phyloP scores from a whole-genome alignment of 495 filamentous ascomycete genomes.

The Neurospora sp. region DNA sequence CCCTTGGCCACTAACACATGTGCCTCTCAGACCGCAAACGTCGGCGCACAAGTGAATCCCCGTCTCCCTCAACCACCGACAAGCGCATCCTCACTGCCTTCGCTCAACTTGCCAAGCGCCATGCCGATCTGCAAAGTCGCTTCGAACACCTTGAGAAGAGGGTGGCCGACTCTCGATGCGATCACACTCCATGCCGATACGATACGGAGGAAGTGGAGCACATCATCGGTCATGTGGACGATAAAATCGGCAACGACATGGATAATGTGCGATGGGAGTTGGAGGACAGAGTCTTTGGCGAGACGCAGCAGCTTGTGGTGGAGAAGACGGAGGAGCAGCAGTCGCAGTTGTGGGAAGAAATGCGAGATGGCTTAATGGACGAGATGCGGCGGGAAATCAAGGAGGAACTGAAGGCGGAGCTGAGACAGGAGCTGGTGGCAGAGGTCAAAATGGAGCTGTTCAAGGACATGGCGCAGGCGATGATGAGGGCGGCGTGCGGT shows the following conservation, averaged over 20 bases:
- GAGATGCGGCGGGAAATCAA: background rate
- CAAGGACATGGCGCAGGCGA: conserved; percentile 5
- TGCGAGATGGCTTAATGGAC: background rate
- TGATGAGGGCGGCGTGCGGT: conserved; percentile 3
- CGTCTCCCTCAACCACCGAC: background rate
- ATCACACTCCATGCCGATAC: conserved; percentile 1
- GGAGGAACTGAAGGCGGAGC: background rate
- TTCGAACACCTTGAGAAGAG: background rate
- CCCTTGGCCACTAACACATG: background rate
- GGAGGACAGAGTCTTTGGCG: conserved; percentile 1
- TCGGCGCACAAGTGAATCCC: background rate
- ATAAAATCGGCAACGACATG: conserved; percentile 1
- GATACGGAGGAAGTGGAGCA: background rate
- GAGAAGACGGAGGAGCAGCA: conserved; percentile 2
- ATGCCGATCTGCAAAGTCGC: background rate
- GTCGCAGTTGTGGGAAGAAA: background rate
- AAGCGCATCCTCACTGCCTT: conserved; percentile 1
- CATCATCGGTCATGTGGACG: background rate
- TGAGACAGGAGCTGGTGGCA: background rate
- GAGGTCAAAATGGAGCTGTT: conserved; percentile 1
- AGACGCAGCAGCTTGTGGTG: background rate
- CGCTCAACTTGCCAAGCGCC: too few relatives aligned
- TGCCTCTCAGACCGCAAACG: conserved; percentile 1
- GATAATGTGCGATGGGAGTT: background rate
- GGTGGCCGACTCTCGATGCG: background rate